Evolutionary conservation across 441 rosid genomes (phyloP).

Genomic region (Viola pubescens): DNA sequence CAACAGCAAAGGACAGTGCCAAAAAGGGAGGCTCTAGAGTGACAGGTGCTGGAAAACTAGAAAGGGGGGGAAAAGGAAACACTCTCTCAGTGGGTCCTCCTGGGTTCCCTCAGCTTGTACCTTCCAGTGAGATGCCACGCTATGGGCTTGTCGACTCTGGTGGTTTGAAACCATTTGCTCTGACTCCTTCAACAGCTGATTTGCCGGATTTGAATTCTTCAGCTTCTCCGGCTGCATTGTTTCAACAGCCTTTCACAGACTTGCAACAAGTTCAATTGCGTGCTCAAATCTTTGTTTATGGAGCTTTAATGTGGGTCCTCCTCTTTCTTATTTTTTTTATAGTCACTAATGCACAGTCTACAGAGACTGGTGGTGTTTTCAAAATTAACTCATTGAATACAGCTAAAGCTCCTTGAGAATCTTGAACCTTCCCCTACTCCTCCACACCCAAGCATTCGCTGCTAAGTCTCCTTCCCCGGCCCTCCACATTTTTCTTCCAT

Average conservation of each 20-base stretch:
- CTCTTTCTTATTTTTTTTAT: not conserved
- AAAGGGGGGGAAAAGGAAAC: constrained; percentile 42
- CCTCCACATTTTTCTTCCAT: too few relatives aligned
- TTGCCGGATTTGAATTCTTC: constrained; percentile 70
- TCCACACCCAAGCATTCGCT: too few relatives aligned
- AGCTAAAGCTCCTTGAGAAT: too few relatives aligned
- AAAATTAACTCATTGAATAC: not conserved
- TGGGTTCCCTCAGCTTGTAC: constrained; percentile 41
- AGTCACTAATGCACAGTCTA: not conserved
- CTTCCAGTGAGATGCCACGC: constrained; percentile 51
- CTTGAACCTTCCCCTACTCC: too few relatives aligned
- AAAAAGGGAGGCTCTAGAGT: constrained; percentile 52
- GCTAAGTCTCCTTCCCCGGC: too few relatives aligned
- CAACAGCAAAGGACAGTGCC: constrained; percentile 49
- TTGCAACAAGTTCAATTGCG: constrained; percentile 98
- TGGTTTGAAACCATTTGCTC: constrained; percentile 41
- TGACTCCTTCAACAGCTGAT: constrained; percentile 41
- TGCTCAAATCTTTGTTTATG: constrained; percentile 97
- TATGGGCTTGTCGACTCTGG: constrained; percentile 39
- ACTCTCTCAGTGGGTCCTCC: constrained; percentile 36
- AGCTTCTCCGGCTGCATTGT: constrained; percentile 43
- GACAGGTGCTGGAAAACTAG: constrained; percentile 35
- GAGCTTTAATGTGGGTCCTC: constrained; percentile 79
- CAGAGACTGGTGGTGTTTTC: not conserved
- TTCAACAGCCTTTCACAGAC: constrained; percentile 93